Conservation (phyloP, 768 basidiomycete species). For the Mrakia blollopis region DNA sequence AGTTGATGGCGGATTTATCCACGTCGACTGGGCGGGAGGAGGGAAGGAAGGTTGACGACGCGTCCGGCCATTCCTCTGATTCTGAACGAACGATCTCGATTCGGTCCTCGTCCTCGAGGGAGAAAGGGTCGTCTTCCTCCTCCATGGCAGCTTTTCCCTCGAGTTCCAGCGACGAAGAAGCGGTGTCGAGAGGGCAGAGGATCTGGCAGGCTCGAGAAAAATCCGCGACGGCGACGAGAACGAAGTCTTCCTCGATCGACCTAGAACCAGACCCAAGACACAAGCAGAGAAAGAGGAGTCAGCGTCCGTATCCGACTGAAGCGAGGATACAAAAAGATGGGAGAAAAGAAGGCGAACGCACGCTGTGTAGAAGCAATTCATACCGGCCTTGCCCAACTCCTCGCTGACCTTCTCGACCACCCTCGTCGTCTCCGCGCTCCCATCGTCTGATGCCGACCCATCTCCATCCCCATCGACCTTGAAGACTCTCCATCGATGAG, state of each 20-base stretch:
- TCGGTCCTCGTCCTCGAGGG: not conserved
- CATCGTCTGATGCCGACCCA: not conserved
- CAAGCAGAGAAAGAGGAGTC: not conserved
- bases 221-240: conserved; percentile 1
- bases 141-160: not conserved
- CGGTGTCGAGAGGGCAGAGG: not conserved
- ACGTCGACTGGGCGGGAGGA: not conserved
- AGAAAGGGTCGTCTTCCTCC: not conserved
- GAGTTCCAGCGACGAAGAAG: not conserved
- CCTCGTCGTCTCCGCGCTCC: not conserved
- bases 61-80: not conserved
- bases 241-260: conserved; percentile 5
- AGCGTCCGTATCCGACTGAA: not conserved
- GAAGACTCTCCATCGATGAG: conserved; percentile 2
- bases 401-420: not conserved
- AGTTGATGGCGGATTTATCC: not conserved
- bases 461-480: not conserved
- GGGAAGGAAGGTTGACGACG: not conserved
- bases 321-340: not conserved
- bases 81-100: not conserved
- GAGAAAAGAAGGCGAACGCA: not conserved
- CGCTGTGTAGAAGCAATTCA: not conserved
- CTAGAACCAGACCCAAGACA: not conserved
- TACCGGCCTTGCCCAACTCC: not conserved
- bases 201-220: not conserved